Evolutionary conservation across 2,329 filamentous ascomycete genomes (phyloP).

Genomic region (Ustulina deusta): DNA sequence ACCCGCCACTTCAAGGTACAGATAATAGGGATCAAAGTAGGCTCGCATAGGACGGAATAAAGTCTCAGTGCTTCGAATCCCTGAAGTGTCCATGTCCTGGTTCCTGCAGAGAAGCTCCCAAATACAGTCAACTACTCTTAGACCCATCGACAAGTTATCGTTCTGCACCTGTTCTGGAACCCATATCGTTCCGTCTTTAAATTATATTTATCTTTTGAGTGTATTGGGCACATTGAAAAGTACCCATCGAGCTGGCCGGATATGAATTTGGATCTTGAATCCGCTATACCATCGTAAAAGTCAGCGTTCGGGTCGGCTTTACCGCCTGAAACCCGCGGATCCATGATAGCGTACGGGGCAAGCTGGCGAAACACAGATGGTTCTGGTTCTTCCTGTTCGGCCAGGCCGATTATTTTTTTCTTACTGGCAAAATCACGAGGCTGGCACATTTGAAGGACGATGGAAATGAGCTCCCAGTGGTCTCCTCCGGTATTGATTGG

Average conservation of each 20-base stretch:
- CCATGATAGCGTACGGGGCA: not conserved
- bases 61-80: not conserved
- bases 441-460: too few species aligned
- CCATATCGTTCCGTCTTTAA: not conserved
- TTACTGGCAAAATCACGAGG: too few species aligned
- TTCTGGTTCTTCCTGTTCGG: not conserved
- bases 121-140: not conserved
- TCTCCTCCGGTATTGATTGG: too few species aligned
- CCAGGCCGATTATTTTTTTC: too few species aligned
- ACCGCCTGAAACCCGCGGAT: not conserved
- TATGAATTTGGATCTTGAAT: not conserved
- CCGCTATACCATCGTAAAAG: too few species aligned
- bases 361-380: not conserved
- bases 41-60: slow-evolving; percentile 6
- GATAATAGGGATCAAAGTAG: slow-evolving; percentile 9
- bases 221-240: not conserved
- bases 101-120: slow-evolving; percentile 11
- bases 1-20: not conserved
- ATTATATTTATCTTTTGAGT: not conserved
- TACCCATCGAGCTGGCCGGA: not conserved
- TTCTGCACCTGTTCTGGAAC: not conserved
- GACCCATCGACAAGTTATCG: slow-evolving; percentile 10
- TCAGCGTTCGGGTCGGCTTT: not conserved
- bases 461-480: not conserved
- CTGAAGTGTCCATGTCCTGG: slow-evolving; percentile 7